These are phyloP conservation scores for Galerina marginata DNA, from an alignment of 768 basidiomycete species.

Conservation along the genomic window DNA sequence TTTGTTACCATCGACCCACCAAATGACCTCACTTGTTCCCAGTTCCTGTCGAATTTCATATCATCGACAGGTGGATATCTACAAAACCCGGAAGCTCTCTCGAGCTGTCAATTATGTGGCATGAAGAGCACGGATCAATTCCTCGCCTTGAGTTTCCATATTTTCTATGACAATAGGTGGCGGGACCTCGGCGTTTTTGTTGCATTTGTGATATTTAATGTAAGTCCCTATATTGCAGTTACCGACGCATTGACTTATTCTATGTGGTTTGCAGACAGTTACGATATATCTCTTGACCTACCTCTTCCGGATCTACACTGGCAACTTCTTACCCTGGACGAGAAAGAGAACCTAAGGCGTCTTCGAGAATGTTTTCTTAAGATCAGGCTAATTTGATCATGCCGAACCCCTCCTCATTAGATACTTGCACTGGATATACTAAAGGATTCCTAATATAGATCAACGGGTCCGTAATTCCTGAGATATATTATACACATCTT, in stretches of 20 bases:
- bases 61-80: constrained; percentile 59
- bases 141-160: constrained; percentile 55
- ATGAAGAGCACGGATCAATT: constrained; percentile 62
- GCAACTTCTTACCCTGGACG: constrained; percentile 31
- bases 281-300: constrained; percentile 54
- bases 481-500: neutral
- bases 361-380: no score
- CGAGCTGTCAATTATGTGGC: constrained; percentile 63
- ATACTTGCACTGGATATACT: no score
- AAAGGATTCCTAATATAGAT: no score
- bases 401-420: no score
- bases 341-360: no score
- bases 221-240: constrained; percentile 21
- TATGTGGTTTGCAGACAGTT: constrained; percentile 36
- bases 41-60: constrained; percentile 61
- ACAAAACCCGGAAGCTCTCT: constrained; percentile 53
- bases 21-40: constrained; percentile 53
- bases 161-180: constrained; percentile 60
- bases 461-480: no score
- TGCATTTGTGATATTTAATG: constrained; percentile 54
- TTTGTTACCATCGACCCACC: constrained; percentile 58
- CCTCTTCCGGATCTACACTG: constrained; percentile 52
- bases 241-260: neutral
- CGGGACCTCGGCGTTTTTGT: constrained; percentile 58
- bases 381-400: no score